Conservation (phyloP, 371 early-diverging fungal species). For the Mortierella sp. region DNA sequence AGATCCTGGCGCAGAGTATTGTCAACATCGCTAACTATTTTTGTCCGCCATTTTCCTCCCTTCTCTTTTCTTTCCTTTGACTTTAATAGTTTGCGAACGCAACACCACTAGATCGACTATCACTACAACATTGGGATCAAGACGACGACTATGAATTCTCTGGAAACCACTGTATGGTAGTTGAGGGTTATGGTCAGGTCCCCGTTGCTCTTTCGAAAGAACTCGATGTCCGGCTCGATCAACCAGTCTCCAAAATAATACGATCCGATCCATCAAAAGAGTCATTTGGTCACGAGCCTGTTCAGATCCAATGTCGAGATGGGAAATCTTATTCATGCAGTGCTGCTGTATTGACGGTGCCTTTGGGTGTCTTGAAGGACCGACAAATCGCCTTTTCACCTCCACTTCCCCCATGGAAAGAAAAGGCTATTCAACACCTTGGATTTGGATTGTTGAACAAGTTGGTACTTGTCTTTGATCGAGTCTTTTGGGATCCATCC, state of each 20-base stretch:
- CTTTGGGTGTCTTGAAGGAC: constrained; percentile 54
- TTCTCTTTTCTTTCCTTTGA: neutral
- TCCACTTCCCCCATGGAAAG: constrained; percentile 52
- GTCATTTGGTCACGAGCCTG: neutral
- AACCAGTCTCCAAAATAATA: constrained; percentile 33
- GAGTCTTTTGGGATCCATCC: constrained; percentile 52
- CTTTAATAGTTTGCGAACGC: constrained; percentile 54
- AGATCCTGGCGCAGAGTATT: too few species aligned
- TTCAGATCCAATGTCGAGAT: constrained; percentile 46
- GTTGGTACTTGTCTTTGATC: constrained; percentile 55
- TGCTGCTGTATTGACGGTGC: constrained; percentile 51
- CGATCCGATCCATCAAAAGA: neutral
- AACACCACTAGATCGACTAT: constrained; percentile 48
- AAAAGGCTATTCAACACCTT: constrained; percentile 42
- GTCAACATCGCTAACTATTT: too few species aligned
- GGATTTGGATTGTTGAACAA: constrained; percentile 59
- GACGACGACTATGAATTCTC: constrained; percentile 55
- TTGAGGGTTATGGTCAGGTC: constrained; percentile 55
- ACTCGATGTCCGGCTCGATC: constrained; percentile 45
- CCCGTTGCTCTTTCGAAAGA: constrained; percentile 49
- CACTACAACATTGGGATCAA: constrained; percentile 57
- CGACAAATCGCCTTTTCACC: constrained; percentile 50
- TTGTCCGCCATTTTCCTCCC: too few species aligned
- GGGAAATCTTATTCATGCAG: constrained; percentile 26
- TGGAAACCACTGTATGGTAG: constrained; percentile 55